Percentiles rank a stretch among this genome's conserved stretches.
These are phyloP conservation scores for Apophysomyces ossiformis DNA, from an alignment of 371 early-diverging fungal species.

Conservation along the genomic window DNA sequence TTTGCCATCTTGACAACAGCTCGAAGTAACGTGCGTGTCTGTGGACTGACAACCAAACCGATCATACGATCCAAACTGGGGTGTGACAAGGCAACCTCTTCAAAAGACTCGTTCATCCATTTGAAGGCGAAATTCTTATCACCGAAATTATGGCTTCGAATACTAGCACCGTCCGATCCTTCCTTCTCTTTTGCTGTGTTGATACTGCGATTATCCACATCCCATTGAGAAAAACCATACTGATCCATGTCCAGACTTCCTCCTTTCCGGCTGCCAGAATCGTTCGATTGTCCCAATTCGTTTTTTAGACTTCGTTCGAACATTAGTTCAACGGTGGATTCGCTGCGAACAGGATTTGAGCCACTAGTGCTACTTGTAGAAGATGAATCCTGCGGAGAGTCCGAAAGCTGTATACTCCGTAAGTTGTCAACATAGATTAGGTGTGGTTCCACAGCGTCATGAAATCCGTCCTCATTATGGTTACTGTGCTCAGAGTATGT, in stretches of 20 bases:
- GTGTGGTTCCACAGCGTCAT: slow-evolving; percentile 43
- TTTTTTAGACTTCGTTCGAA: slow-evolving; percentile 34
- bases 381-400: not conserved
- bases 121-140: slow-evolving; percentile 55
- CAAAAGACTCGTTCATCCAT: slow-evolving; percentile 58
- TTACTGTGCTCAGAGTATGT: slow-evolving; percentile 9
- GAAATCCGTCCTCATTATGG: slow-evolving; percentile 18
- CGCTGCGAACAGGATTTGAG: slow-evolving; percentile 23
- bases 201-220: slow-evolving; percentile 27
- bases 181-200: slow-evolving; percentile 3
- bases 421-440: slow-evolving; percentile 31
- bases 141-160: slow-evolving; percentile 51
- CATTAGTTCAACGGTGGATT: slow-evolving; percentile 35
- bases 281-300: slow-evolving; percentile 15
- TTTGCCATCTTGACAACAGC: slow-evolving; percentile 53
- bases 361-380: not conserved
- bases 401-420: not conserved
- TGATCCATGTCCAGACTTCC: slow-evolving; percentile 12
- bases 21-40: slow-evolving; percentile 48
- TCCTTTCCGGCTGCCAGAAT: slow-evolving; percentile 12
- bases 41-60: slow-evolving; percentile 56
- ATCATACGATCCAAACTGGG: slow-evolving; percentile 59
- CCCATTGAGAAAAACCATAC: slow-evolving; percentile 37
- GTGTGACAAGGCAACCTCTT: slow-evolving; percentile 54
- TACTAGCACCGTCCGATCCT: slow-evolving; percentile 34